Evolutionary conservation across 2,329 filamentous ascomycete species (phyloP).

Genomic region (Pseudopyricularia javanii): DNA sequence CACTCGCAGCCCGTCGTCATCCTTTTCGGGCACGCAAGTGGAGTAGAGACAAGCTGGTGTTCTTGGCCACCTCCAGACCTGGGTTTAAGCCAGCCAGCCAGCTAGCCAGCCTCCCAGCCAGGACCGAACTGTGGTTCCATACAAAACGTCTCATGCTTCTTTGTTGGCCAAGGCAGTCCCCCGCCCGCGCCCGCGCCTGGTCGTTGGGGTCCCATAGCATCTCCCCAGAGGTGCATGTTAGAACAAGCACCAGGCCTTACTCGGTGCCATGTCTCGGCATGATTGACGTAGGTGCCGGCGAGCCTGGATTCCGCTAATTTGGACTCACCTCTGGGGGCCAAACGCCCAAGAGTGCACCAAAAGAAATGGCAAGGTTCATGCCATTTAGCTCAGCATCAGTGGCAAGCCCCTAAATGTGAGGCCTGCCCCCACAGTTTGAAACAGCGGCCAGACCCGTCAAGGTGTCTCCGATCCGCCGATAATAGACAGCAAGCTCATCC

Average conservation of each 20-base stretch:
- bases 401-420: background rate
- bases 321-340: too few relatives aligned
- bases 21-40: background rate
- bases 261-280: too few relatives aligned
- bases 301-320: too few relatives aligned
- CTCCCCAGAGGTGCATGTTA: too few relatives aligned
- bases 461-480: background rate
- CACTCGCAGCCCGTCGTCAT: background rate
- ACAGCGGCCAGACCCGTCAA: background rate
- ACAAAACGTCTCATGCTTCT: background rate
- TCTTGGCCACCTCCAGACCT: background rate
- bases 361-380: too few relatives aligned
- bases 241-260: too few relatives aligned
- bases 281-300: too few relatives aligned
- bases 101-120: background rate
- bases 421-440: background rate
- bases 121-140: background rate
- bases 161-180: background rate
- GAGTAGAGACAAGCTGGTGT: background rate
- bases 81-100: background rate
- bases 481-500: background rate
- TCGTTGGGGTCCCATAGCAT: too few relatives aligned
- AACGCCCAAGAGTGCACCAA: too few relatives aligned
- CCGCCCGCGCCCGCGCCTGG: too few relatives aligned
- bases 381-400: background rate